Conservation (phyloP, 2,329 filamentous ascomycete genomes). For the Talaromyces sp. region DNA sequence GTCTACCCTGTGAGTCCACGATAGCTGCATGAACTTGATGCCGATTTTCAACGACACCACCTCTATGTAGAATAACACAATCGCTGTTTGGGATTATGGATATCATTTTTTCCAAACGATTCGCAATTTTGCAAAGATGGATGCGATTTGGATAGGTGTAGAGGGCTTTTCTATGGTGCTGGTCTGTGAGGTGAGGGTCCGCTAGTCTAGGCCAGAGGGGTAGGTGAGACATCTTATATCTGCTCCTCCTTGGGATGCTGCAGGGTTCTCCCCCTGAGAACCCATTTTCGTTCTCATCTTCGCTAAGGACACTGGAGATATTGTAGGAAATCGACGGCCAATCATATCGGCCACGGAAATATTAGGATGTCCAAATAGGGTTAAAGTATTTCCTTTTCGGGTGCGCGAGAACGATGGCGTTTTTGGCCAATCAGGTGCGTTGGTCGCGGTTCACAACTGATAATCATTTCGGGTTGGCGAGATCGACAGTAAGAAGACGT, state of each 20-base stretch:
- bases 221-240: neutral
- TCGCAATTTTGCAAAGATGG: neutral
- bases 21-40: constrained; percentile 42
- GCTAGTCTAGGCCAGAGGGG: too few relatives aligned
- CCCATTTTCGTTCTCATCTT: neutral
- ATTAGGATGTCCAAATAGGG: neutral
- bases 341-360: neutral
- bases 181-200: too few relatives aligned
- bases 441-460: neutral
- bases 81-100: constrained; percentile 15
- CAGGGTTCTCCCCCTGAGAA: neutral
- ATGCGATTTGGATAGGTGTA: neutral
- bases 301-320: neutral
- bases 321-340: neutral
- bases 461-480: neutral
- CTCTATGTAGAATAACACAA: constrained; percentile 32
- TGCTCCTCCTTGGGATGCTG: neutral
- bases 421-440: neutral
- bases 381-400: neutral
- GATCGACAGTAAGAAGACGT: neutral
- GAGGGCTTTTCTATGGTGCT: neutral
- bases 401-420: neutral
- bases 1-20: constrained; percentile 30
- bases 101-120: neutral
- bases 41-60: constrained; percentile 37